Conservation (phyloP, 73 alveolate species). For the Paramecium bursaria region DNA sequence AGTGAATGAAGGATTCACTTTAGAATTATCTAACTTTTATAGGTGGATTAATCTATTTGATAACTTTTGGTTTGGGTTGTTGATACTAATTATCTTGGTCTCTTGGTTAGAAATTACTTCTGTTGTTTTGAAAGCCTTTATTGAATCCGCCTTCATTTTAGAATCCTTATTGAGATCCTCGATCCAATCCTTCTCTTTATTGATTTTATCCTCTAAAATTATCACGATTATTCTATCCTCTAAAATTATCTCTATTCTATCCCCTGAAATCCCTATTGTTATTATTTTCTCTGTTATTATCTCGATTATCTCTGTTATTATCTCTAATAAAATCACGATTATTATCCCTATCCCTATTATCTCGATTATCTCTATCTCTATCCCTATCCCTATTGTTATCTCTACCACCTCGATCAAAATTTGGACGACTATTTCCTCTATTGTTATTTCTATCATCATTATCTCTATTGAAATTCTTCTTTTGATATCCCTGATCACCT, state of each 20-base stretch:
- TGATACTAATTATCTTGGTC: no score
- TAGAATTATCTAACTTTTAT: no score
- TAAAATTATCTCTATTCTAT: constrained; percentile 46
- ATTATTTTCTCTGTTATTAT: constrained; percentile 57
- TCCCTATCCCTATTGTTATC: background rate
- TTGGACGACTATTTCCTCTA: background rate
- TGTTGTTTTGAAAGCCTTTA: background rate
- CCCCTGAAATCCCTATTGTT: constrained; percentile 43
- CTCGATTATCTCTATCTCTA: constrained; percentile 3
- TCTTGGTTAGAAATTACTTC: no score
- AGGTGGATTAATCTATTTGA: no score
- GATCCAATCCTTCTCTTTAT: background rate
- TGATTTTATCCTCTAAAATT: constrained; percentile 43
- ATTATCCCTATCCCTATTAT: constrained; percentile 28
- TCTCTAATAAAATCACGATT: background rate
- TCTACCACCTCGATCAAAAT: background rate
- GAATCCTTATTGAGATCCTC: background rate
- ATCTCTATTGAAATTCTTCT: background rate
- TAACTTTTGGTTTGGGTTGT: background rate
- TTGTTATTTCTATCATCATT: background rate
- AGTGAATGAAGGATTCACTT: no score
- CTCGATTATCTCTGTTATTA: constrained; percentile 64
- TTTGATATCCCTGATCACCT: background rate
- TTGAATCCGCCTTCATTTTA: background rate
- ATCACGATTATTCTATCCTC: background rate